Evolutionary conservation across 345 rosid species (phyloP), one percentile per base, ranked within the genome.

Genomic region (Gossypium rotundifolium): DNA sequence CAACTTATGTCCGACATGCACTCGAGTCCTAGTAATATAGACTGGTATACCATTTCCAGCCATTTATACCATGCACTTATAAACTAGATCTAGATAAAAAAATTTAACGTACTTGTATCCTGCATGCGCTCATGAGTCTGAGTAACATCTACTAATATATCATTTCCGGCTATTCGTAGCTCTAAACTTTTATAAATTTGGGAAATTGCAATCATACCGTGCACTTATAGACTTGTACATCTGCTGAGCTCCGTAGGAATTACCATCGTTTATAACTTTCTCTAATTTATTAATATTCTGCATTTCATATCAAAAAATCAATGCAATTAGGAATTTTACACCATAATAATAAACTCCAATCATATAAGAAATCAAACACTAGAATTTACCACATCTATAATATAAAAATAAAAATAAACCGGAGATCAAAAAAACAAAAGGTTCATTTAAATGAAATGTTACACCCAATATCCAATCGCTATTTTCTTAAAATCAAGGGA

Each of bases 181-280:
- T 25, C 55, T 60, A 2, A 23, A 18, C 44, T 5, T 18, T 2
- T 55, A 20, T 54, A 52, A 65, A 69, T 17, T 25, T 18, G 23
- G 11, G 52, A 55, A 73, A 67, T 13, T 27, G 38, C 17, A 62
- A 14, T 25, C 54, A 10, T 82, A 92, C 99, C 99, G 84, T 48
- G 98, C 91, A 77, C 96, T 87, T 65, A 89, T 86, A 8, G 96
- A 91, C 86, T 91, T 93, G 82, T 91, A 95, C 96, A 95, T 95
- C 91, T 95, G 97, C 48, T 91, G 96, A 60, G 98, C 97, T 81
- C 99, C 98, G 87, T 95, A 95, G 82, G 9, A 83, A 83, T 95
- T 90, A 49, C 99, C 96, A 51, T 84, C 97, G 48, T 83, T 85
- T 72, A 95, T 77, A 75, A 80, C 83, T 80, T 91, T 91, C 86